Conservation (phyloP, 495 filamentous ascomycete species). For the Letharia columbiana region DNA sequence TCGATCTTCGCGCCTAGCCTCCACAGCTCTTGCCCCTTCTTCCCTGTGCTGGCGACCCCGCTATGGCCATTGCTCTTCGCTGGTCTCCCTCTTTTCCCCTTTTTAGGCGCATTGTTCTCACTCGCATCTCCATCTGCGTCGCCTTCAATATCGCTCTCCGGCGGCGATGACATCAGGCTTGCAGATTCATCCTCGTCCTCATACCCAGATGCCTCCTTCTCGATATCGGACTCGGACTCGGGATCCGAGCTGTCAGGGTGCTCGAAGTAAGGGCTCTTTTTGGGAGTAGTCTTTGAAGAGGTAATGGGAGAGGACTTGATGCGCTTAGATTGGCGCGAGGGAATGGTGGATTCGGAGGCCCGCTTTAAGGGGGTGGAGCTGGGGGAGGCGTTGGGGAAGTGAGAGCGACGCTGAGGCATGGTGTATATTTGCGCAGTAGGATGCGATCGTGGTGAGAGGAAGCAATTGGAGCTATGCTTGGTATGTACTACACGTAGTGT, state of each 20-base stretch:
- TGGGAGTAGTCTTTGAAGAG: constrained; percentile 40
- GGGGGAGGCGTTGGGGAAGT: constrained; percentile 21
- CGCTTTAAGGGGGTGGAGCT: constrained; percentile 23
- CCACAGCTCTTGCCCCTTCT: constrained; percentile 48
- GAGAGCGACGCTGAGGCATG: constrained; percentile 22
- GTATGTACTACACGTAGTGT: neutral
- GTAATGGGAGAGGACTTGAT: constrained; percentile 32
- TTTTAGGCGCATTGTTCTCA: constrained; percentile 28
- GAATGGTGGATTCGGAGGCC: constrained; percentile 29
- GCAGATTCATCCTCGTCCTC: constrained; percentile 31
- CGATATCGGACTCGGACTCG: constrained; percentile 26
- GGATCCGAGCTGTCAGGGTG: constrained; percentile 31
- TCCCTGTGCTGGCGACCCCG: constrained; percentile 7
- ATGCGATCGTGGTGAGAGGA: neutral
- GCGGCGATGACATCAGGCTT: constrained; percentile 22
- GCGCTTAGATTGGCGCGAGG: constrained; percentile 37
- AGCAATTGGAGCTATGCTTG: neutral
- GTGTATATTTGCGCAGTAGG: neutral
- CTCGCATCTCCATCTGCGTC: constrained; percentile 25
- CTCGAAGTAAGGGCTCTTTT: constrained; percentile 52
- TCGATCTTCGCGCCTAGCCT: constrained; percentile 47
- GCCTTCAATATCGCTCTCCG: constrained; percentile 26
- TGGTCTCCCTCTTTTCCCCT: constrained; percentile 23
- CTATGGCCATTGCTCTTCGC: constrained; percentile 20
- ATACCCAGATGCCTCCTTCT: constrained; percentile 31